Percentiles rank a stretch among this genome's conserved stretches.
Conservation (phyloP, 2,329 filamentous ascomycete genomes). For the Xylariaceae sp. region DNA sequence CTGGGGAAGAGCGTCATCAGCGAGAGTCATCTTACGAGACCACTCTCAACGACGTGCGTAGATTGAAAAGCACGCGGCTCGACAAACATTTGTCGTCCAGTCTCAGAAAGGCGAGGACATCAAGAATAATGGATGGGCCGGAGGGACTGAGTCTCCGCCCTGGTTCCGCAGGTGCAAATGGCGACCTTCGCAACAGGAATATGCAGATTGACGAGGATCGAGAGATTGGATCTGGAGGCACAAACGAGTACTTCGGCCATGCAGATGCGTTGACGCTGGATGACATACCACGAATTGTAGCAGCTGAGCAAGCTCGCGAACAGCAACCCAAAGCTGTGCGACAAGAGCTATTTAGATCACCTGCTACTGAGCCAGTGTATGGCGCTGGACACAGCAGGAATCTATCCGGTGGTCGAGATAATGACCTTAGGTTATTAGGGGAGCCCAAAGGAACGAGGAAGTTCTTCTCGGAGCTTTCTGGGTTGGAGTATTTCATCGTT, state of each 20-base stretch:
- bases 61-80: constrained; percentile 86
- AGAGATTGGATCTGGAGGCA: constrained; percentile 65
- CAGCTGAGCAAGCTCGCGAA: constrained; percentile 90
- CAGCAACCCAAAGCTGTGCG: constrained; percentile 76
- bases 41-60: constrained; percentile 90
- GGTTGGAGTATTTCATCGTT: constrained; percentile 95
- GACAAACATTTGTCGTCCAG: constrained; percentile 94
- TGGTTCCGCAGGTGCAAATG: constrained; percentile 64
- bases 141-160: constrained; percentile 66
- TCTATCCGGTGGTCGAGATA: constrained; percentile 53
- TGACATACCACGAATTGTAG: constrained; percentile 93
- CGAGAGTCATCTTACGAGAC: constrained; percentile 85
- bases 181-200: constrained; percentile 50
- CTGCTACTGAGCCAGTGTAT: constrained; percentile 60
- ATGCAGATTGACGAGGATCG: constrained; percentile 81
- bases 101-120: constrained; percentile 84
- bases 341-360: constrained; percentile 61
- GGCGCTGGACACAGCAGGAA: constrained; percentile 64
- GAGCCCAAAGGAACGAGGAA: constrained; percentile 63
- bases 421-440: constrained; percentile 45
- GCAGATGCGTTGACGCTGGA: constrained; percentile 91
- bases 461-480: constrained; percentile 95
- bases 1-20: constrained; percentile 60
- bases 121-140: constrained; percentile 86
- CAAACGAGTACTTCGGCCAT: constrained; percentile 82